A percentile compares a stretch with the other conserved stretches of the same genome.
phyloP scores from a whole-genome alignment of 176 grass and related monocot species.

The Phoenix dactylifera region DNA sequence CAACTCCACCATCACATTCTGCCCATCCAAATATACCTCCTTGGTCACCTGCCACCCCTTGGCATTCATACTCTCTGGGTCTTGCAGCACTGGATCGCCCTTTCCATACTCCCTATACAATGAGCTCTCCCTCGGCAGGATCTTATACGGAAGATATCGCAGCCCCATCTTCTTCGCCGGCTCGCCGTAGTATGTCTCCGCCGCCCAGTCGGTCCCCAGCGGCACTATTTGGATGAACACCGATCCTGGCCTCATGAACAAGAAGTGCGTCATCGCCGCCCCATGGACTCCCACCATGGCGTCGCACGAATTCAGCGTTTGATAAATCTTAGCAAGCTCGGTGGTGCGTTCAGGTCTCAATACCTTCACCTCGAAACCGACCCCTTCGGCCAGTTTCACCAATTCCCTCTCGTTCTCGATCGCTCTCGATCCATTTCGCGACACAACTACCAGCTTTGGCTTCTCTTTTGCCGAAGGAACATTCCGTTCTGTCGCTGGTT shows the following conservation, averaged over 20 bases:
- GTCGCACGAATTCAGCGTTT: slow-evolving; percentile 64
- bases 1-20: slow-evolving; percentile 70
- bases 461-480: neutral
- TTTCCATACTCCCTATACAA: slow-evolving; percentile 47
- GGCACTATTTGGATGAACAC: slow-evolving; percentile 88
- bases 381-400: slow-evolving; percentile 17
- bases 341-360: slow-evolving; percentile 44
- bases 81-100: slow-evolving; percentile 57
- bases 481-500: no score
- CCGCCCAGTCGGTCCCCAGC: slow-evolving; percentile 61
- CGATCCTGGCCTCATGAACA: slow-evolving; percentile 71
- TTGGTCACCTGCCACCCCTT: slow-evolving; percentile 83
- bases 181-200: slow-evolving; percentile 56
- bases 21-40: slow-evolving; percentile 75
- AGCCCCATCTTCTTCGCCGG: slow-evolving; percentile 45
- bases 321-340: slow-evolving; percentile 67
- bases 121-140: slow-evolving; percentile 61
- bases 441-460: slow-evolving; percentile 43
- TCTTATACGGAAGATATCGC: slow-evolving; percentile 62
- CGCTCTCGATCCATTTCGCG: slow-evolving; percentile 48
- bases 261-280: slow-evolving; percentile 86
- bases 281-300: slow-evolving; percentile 95
- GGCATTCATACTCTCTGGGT: slow-evolving; percentile 49
- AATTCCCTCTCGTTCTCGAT: slow-evolving; percentile 69
- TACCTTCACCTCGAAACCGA: slow-evolving; percentile 55